Conservation (phyloP, 2,329 filamentous ascomycete genomes). For the Exophiala dermatitidis region DNA sequence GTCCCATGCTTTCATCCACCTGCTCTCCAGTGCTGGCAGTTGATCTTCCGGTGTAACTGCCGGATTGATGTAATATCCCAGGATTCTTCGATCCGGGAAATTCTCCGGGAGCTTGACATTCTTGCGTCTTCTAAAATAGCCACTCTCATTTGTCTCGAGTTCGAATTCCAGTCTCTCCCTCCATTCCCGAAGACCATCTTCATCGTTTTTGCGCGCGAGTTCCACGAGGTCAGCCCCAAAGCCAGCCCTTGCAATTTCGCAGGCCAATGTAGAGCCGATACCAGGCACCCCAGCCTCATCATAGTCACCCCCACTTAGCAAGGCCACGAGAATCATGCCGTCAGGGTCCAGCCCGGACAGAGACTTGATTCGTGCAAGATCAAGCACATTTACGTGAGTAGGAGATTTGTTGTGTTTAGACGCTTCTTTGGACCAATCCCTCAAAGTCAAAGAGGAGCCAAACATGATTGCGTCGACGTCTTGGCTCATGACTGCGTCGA, state of each 20-base stretch:
- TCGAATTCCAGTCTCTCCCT: slow-evolving; percentile 65
- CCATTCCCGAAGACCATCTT: slow-evolving; percentile 49
- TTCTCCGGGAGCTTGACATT: slow-evolving; percentile 66
- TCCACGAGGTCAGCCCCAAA: slow-evolving; percentile 56
- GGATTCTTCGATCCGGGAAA: slow-evolving; percentile 72
- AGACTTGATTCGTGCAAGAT: slow-evolving; percentile 52
- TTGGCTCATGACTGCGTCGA: slow-evolving; percentile 90
- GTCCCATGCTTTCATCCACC: slow-evolving; percentile 48
- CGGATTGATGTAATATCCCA: slow-evolving; percentile 83
- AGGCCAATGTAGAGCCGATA: slow-evolving; percentile 81
- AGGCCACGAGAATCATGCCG: slow-evolving; percentile 86
- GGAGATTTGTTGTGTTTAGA: slow-evolving; percentile 58
- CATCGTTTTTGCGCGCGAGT: slow-evolving; percentile 28
- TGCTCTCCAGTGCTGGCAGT: slow-evolving; percentile 46
- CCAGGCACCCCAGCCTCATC: slow-evolving; percentile 78
- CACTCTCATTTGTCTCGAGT: slow-evolving; percentile 73
- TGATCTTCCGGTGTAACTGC: slow-evolving; percentile 61
- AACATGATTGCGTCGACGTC: slow-evolving; percentile 99
- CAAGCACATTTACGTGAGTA: slow-evolving; percentile 81
- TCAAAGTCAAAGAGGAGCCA: slow-evolving; percentile 69
- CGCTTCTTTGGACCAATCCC: slow-evolving; percentile 74
- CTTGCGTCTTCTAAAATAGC: slow-evolving; percentile 71
- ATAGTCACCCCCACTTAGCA: slow-evolving; percentile 96
- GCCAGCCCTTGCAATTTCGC: slow-evolving; percentile 79
- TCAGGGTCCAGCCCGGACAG: slow-evolving; percentile 64